Evolutionary conservation across 2,329 filamentous ascomycete genomes (phyloP), one percentile per base, ranked within the genome.

Genomic region (Dothistroma septosporum): DNA sequence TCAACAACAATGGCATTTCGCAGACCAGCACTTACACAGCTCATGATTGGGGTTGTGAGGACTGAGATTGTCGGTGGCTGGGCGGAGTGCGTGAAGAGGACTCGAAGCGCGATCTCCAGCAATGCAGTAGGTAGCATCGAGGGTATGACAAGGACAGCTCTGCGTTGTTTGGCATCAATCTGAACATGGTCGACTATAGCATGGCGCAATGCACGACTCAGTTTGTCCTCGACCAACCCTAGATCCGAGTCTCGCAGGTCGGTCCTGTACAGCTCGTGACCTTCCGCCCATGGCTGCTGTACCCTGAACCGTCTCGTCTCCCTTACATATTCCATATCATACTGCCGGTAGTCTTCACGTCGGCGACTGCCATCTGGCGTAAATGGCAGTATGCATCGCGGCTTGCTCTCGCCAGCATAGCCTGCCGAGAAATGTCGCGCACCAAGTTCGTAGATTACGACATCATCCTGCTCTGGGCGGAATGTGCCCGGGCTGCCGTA

Each of bases 1-100:
- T 99, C 92, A 41, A 99, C 81, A 0, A 97, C 85, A 47, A 99
- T 75, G 0, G 88, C 91, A n/a, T 90, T 91, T 14, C 94, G 86
- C 46, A 96, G 79, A 0, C 94, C 94, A 6, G 92, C 92, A 8
- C 88, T 89, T 2, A 92, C 84, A 7, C 88, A 81, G 1, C 86
- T 81, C 75, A 94, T 87, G 21, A 91, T 83, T 0, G 93, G 85
- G 0, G 85, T 84, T 0, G 92, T 91, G 70, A 97, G 79, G 47
- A 99, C 81, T 2, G 91, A 92, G 64, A 97, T 83, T 22, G 85
- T 87, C 0, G 92, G 90, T 12, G 91, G 84, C 66, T 92, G 89
- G 0, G 92, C 88, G 16, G 89, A 84, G 66, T 92, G 89, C 74
- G 83, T 84, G 74, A 99, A 97, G 1, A 97, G 75, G 0, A 89